Conservation (phyloP, 352 stramenopile genomes). For the Globisporangium emineosum region DNA sequence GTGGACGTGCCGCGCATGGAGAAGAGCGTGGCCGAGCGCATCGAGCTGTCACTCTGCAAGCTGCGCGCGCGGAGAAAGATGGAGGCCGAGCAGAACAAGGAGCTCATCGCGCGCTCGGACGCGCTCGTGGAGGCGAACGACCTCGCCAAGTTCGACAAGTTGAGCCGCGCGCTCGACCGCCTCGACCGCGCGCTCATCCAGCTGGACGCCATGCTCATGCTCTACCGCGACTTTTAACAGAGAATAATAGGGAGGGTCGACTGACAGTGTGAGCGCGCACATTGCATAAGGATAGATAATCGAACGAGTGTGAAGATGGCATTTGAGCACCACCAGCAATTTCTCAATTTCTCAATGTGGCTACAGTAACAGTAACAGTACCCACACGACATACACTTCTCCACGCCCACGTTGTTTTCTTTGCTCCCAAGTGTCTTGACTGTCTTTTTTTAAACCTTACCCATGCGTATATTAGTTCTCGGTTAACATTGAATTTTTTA, state of each 20-base stretch:
- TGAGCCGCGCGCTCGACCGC: slow-evolving; percentile 80
- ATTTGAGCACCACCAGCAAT: not conserved
- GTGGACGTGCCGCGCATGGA: slow-evolving; percentile 74
- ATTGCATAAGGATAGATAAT: too few relatives aligned
- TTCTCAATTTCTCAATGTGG: not conserved
- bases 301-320: not conserved
- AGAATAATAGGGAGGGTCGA: not conserved
- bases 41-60: slow-evolving; percentile 70
- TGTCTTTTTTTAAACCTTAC: too few relatives aligned
- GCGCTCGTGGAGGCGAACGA: slow-evolving; percentile 85
- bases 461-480: too few relatives aligned
- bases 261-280: too few relatives aligned
- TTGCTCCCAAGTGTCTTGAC: too few relatives aligned
- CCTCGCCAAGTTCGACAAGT: slow-evolving; percentile 83
- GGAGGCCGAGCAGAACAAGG: slow-evolving; percentile 85
- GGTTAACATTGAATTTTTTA: too few relatives aligned
- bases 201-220: slow-evolving; percentile 86
- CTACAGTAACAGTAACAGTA: not conserved
- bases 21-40: slow-evolving; percentile 49
- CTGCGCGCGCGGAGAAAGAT: slow-evolving; percentile 65
- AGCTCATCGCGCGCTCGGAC: slow-evolving; percentile 84
- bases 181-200: slow-evolving; percentile 82
- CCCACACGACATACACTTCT: not conserved
- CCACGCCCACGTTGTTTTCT: too few relatives aligned
- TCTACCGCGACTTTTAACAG: slow-evolving; percentile 83